These are phyloP conservation scores for Chlamydomonas urium DNA, from an alignment of 139 green algal genomes.

Conservation along the genomic window DNA sequence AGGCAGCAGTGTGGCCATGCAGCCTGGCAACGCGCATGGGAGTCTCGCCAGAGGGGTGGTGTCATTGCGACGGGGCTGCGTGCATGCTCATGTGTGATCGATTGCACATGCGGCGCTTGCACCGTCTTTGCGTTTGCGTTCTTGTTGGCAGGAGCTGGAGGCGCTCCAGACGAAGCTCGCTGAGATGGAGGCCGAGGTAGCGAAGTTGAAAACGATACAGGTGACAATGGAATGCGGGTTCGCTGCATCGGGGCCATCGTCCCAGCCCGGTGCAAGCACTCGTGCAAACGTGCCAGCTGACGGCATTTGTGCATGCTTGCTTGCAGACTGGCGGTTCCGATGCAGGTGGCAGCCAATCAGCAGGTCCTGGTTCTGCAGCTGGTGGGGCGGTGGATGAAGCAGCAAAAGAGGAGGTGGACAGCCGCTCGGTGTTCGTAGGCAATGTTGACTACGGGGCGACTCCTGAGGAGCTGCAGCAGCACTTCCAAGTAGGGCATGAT, in stretches of 20 bases:
- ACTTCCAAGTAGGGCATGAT: constrained; percentile 61
- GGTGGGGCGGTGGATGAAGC: constrained; percentile 24
- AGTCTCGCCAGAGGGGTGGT: background rate
- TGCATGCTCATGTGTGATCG: too few species aligned
- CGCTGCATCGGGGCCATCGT: too few species aligned
- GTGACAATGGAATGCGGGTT: constrained; percentile 16
- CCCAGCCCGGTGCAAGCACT: background rate
- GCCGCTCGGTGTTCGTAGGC: constrained; percentile 86
- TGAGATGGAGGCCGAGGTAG: constrained; percentile 90
- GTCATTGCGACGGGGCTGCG: background rate
- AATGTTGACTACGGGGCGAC: constrained; percentile 92
- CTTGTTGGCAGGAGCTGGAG: constrained; percentile 71
- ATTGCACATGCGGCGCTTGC: too few species aligned
- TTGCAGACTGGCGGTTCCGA: background rate
- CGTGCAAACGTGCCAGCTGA: background rate
- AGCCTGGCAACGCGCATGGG: background rate
- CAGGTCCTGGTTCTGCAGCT: constrained; percentile 9
- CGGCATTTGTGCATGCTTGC: background rate
- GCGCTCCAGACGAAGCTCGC: constrained; percentile 82
- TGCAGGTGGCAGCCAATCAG: background rate
- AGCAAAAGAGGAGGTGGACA: constrained; percentile 83
- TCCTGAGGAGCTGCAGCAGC: constrained; percentile 92
- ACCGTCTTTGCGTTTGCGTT: background rate
- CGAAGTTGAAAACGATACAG: constrained; percentile 73
- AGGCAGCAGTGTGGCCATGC: too few species aligned